Base-by-base conservation (phyloP, 108 stramenopile species). In the Skeletonema marinoi region DNA sequence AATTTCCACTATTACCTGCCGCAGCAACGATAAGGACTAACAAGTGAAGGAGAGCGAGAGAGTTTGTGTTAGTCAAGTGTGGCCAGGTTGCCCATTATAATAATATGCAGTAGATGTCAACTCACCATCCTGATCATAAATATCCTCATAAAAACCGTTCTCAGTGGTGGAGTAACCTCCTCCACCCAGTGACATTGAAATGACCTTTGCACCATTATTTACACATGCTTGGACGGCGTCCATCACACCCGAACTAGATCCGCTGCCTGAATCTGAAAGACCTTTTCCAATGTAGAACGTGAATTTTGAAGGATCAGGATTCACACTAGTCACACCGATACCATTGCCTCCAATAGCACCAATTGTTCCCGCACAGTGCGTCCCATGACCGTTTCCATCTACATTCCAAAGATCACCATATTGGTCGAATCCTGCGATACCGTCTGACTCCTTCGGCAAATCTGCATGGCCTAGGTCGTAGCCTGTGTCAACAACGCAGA, bases 1-100 rank as follows among this genome's bases (percentile, higher is more conserved):
- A 58, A 25, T 73, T 50, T 0, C 84, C 86, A 58, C 25, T 67
- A 75, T 92, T 92, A 6, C 91, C 91, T 9, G 88, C 86, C 3
- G 91, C 86, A 48, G 82, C 91, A 76, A 89, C 60, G n/a, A 86
- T 42, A 3, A 84, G 41, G 25, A 92, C 25, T 25, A 25, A 25
- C 25, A 25, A 25, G 25, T 25, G 25, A 25, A 25, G 25, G 25
- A 25, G 25, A 25, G 25, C 25, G 25, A 25, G 25, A 25, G 25
- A 25, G 25, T 25, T 25, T 25, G 25, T 25, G 25, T 25, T 25
- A 25, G 25, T 25, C 25, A 25, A 25, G 25, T 25, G 25, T 25
- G 25, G 25, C 25, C 25, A 25, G 25, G 25, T 25, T 25, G 25
- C 25, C 25, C 25, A 25, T 25, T 25, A 25, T 25, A 25, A 25